Evolutionary conservation across 352 stramenopile species (phyloP), one percentile per base, ranked within the genome.

Genomic region (Globisporangium nodosum): DNA sequence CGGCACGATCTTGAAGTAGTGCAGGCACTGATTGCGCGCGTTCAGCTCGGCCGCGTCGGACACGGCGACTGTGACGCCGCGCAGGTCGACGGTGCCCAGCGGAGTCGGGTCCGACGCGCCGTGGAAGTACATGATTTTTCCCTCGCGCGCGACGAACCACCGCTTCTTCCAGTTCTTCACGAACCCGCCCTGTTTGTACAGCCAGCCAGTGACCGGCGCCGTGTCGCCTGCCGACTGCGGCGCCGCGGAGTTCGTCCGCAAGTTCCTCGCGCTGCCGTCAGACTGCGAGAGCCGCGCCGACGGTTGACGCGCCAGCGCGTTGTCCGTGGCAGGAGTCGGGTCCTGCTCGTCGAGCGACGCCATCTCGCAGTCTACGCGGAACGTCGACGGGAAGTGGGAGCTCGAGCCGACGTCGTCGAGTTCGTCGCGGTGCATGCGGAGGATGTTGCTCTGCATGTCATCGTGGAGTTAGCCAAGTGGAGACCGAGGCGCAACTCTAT

Each of bases 151-250:
- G 9, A 94, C 81, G 64, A 91, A 92, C 84, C 84, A 94, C 47
- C 84, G 73, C 47, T 85, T 85, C 60, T 90, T 94, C 84, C 84
- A 94, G 67, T 87, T 92, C 50, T 88, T 87, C 24, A 94, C 74
- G 30, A 94, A 90, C 3, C 84, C 84, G 39, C 80, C 84, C 61
- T 90, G 74, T 43, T 92, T 90, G 50, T 83, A 82, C 45, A 92
- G 54, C 76, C 78, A 90, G 4, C 80, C 81, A 66, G 87, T 85
- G 70, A 85, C 83, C 2, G 69, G 75, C 49, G 66, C 65, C 16
- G 65, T 27, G 42, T 78, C 56, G 12, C 58, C 42, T 48, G 54
- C 40, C 20, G 66, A 35, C 48, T 52, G 50, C 16, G 73, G 66
- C 20, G 60, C 46, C 13, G 70, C 62, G 3, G 58, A 49, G 27